Percentiles rank a stretch among this genome's conserved stretches.
These are phyloP conservation scores for Ceratocystis variospora DNA, from an alignment of 2,329 filamentous ascomycete species.

Conservation along the genomic window DNA sequence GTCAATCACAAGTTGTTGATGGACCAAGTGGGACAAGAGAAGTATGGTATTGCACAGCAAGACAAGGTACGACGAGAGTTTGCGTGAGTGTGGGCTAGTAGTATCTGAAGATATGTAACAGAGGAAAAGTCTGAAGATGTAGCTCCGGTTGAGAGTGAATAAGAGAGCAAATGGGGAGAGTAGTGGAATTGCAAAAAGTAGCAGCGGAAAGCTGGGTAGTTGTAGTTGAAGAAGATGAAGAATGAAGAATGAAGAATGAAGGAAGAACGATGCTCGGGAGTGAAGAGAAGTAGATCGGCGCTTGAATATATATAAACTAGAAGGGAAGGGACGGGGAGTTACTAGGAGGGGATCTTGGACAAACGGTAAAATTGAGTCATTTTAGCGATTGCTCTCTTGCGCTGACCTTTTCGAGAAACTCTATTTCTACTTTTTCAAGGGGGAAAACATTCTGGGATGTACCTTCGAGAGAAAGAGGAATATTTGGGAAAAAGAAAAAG, in stretches of 20 bases:
- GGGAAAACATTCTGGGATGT: not conserved
- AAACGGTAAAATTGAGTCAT: not conserved
- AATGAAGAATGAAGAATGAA: not conserved
- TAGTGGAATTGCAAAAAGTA: not conserved
- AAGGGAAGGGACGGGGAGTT: not conserved
- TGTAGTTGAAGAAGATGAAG: not conserved
- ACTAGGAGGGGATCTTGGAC: not conserved
- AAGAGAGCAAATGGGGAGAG: not conserved
- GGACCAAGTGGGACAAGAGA: not conserved
- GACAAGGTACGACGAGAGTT: not conserved
- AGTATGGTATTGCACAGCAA: constrained; percentile 1
- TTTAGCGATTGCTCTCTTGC: not conserved
- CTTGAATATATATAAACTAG: not conserved
- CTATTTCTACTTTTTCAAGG: not conserved
- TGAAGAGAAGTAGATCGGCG: constrained; percentile 1
- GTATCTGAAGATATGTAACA: not conserved
- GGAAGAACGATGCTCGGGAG: not conserved
- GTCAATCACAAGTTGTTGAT: not conserved
- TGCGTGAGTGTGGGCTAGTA: not conserved
- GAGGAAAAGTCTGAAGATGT: not conserved
- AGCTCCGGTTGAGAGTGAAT: not conserved
- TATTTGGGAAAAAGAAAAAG: not conserved
- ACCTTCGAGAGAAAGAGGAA: not conserved
- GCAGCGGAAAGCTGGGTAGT: not conserved
- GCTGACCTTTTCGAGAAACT: not conserved